phyloP scores from a whole-genome alignment of 768 basidiomycete species.

The Inosperma sp. region DNA sequence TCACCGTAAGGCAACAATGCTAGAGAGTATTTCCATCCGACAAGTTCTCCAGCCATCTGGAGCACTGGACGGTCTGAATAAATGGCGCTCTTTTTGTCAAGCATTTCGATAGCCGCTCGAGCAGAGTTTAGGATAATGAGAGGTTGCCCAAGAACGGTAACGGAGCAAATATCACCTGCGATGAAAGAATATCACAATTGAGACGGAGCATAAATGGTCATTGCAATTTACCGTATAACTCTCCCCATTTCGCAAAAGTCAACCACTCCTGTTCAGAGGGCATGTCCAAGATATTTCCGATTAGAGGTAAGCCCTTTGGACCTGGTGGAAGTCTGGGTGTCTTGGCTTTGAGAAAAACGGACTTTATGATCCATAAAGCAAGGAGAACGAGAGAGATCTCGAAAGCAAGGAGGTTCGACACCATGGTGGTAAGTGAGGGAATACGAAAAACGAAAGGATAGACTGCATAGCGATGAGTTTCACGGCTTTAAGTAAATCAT shows the following conservation, averaged over 20 bases:
- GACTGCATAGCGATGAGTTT: constrained; percentile 19
- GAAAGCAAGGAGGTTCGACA: constrained; percentile 25
- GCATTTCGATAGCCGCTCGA: constrained; percentile 48
- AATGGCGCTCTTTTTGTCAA: constrained; percentile 61
- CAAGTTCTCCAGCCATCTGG: constrained; percentile 51
- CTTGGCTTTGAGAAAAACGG: constrained; percentile 20
- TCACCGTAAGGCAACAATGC: constrained; percentile 55
- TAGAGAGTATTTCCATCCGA: constrained; percentile 55
- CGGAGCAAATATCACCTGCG: constrained; percentile 56
- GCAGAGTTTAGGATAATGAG: constrained; percentile 53
- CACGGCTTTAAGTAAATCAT: constrained; percentile 36
- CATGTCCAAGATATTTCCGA: constrained; percentile 54
- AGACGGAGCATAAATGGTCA: background rate
- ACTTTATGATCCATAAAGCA: constrained; percentile 33
- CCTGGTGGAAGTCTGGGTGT: constrained; percentile 42
- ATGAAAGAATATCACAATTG: background rate
- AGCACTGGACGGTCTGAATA: constrained; percentile 64
- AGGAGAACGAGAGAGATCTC: constrained; percentile 33
- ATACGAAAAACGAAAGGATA: constrained; percentile 24
- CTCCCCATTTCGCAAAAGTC: constrained; percentile 49
- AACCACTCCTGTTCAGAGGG: constrained; percentile 47
- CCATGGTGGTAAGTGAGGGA: constrained; percentile 26
- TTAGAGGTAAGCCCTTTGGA: constrained; percentile 47
- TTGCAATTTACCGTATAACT: constrained; percentile 41
- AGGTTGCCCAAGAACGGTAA: constrained; percentile 56